Percentiles rank a stretch among this genome's conserved stretches.
These are phyloP conservation scores for Cordyceps sp. DNA, from an alignment of 2,329 filamentous ascomycete species.

Conservation along the genomic window DNA sequence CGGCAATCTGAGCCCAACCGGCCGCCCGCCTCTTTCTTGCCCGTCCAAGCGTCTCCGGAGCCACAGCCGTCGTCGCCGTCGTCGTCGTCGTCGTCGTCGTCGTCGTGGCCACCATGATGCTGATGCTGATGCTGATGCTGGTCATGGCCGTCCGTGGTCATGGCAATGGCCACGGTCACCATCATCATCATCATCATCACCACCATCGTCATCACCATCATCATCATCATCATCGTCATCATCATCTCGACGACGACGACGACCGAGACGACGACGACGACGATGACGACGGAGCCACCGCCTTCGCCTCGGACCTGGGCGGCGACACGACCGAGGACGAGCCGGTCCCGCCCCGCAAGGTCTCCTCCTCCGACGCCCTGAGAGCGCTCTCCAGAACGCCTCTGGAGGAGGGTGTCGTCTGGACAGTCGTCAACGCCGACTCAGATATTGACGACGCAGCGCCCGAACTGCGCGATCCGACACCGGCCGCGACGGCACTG, in stretches of 20 bases:
- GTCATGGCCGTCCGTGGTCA: no score
- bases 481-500: not conserved
- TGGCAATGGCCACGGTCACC: no score
- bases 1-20: no score
- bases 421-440: conserved; percentile 28
- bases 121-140: no score
- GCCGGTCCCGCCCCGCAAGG: conserved; percentile 31
- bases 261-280: conserved; percentile 5
- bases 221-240: no score
- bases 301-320: conserved; percentile 15
- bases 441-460: conserved; percentile 11
- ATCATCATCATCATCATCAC: no score
- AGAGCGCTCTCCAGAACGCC: conserved; percentile 33
- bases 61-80: no score
- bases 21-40: no score
- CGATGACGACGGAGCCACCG: conserved; percentile 9
- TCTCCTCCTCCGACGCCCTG: conserved; percentile 37
- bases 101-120: no score
- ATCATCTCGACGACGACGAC: conserved; percentile 5
- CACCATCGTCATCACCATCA: no score
- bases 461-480: conserved; percentile 1
- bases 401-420: conserved; percentile 31
- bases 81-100: no score
- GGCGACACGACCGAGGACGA: conserved; percentile 23
- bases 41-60: no score